Conservation (phyloP, 2,329 filamentous ascomycete genomes). For the Cordyceps cateniannulata region DNA sequence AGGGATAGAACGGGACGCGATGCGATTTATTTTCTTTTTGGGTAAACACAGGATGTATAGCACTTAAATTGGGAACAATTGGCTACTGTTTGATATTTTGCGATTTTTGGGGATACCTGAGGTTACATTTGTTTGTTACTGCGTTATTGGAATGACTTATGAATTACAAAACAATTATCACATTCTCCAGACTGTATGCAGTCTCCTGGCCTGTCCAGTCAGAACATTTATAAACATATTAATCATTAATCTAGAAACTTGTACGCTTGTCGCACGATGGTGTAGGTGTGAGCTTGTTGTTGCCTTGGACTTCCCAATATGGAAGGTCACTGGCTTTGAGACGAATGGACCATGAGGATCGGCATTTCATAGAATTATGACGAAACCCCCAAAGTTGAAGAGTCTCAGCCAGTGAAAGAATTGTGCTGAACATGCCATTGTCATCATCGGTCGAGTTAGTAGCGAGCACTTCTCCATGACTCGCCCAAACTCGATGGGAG, state of each 20-base stretch:
- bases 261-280: background rate
- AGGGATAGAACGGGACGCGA: conserved; percentile 16
- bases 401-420: background rate
- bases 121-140: background rate
- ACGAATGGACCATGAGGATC: background rate
- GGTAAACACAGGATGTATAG: background rate
- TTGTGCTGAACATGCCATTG: background rate
- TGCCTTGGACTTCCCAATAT: background rate
- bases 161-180: background rate
- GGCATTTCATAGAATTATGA: background rate
- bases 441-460: too few species aligned
- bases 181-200: background rate
- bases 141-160: conserved; percentile 5
- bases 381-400: background rate
- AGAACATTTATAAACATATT: background rate
- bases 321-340: background rate
- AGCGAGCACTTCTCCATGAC: too few species aligned
- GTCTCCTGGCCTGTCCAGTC: background rate
- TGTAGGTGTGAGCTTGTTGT: background rate
- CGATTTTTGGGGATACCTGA: background rate
- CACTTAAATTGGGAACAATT: background rate
- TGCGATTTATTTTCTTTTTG: background rate
- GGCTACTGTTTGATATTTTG: background rate
- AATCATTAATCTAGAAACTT: background rate
- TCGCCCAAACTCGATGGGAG: background rate